Percentiles rank a stretch among this genome's conserved stretches.
phyloP scores from a whole-genome alignment of 257 asterid genomes.

The Nicotiana attenuata region DNA sequence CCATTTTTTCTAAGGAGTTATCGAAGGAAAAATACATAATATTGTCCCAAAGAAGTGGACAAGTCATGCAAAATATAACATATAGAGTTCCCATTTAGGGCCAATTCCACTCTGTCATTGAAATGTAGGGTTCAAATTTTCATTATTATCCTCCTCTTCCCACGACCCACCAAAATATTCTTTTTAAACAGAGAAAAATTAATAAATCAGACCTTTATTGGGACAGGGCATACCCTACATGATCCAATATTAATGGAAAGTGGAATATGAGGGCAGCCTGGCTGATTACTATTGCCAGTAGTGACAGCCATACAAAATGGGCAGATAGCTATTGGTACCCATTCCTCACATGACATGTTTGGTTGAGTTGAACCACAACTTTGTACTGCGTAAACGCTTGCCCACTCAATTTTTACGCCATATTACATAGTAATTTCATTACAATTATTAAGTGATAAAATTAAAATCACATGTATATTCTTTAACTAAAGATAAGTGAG shows the following conservation, averaged over 20 bases:
- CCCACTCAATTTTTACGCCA: too few relatives aligned
- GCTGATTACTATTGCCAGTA: background rate
- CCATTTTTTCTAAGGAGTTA: background rate
- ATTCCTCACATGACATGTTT: background rate
- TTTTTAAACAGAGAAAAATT: background rate
- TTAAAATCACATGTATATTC: too few relatives aligned
- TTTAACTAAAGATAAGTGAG: too few relatives aligned
- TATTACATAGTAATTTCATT: too few relatives aligned
- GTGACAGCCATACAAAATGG: background rate
- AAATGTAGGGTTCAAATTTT: background rate
- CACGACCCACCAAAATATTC: background rate
- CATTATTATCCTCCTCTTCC: background rate
- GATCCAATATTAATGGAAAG: conserved; percentile 8
- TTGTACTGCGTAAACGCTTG: background rate
- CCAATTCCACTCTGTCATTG: background rate
- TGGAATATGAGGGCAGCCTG: background rate
- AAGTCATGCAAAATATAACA: background rate
- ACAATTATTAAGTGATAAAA: too few relatives aligned
- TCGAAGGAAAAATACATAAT: background rate
- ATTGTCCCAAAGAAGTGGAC: background rate
- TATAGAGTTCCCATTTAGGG: background rate
- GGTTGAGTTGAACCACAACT: too few relatives aligned
- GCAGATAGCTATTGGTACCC: background rate
- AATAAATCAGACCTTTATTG: background rate
- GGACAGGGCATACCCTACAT: background rate